Base-by-base conservation (phyloP, 2,329 filamentous ascomycete species). In the Amauroascus niger region DNA sequence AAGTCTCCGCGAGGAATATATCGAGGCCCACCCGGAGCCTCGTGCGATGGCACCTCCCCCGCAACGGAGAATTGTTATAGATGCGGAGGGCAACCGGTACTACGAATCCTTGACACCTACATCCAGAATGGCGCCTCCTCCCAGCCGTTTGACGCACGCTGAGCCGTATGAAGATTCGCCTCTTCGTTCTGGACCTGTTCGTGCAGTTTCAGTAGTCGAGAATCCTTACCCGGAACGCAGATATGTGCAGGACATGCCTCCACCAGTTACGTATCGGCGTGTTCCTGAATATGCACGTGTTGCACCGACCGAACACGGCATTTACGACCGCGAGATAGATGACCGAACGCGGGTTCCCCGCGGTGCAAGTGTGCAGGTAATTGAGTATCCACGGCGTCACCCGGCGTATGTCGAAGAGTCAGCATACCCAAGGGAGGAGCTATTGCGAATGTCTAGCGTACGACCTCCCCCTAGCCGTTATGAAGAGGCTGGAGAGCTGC, bases 41-140 rank as follows among this genome's bases (percentile, higher is more conserved):
- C 74, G 72, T 37, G 62, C 67, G 51, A 75, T 79, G 71, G 74
- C 74, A 8, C 76, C 79, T 20, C 75, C 79, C 6, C 76, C 79
- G 16, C 72, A 79, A 44, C 74, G 83, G 53, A 81, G 84, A 57
- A 84, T 95, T 58, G 77, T 95, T 32, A 76, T 94, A 52, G 90
- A 96, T 69, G 82, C 87, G 57, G 87, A 83, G 68, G 89, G 89
- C 39, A 87, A 87, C 65, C 82, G 88, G 65, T 96, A 90, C 70
- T 80, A 80, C 57, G 79, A 81, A 58, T 74, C 76, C 40, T 69
- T 78, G 5, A 66, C 73, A 35, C 64, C 67, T 11, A 67, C 71
- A 14, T 62, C 65, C 51, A 49, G 66, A 54, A 68, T 61, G 16
- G 67, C 61, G n/a, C 60, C 60, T 30, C 58, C 51, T 54, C 57